Evolutionary conservation across 352 stramenopile genomes (phyloP).

Genomic region (Plasmopara muralis): DNA sequence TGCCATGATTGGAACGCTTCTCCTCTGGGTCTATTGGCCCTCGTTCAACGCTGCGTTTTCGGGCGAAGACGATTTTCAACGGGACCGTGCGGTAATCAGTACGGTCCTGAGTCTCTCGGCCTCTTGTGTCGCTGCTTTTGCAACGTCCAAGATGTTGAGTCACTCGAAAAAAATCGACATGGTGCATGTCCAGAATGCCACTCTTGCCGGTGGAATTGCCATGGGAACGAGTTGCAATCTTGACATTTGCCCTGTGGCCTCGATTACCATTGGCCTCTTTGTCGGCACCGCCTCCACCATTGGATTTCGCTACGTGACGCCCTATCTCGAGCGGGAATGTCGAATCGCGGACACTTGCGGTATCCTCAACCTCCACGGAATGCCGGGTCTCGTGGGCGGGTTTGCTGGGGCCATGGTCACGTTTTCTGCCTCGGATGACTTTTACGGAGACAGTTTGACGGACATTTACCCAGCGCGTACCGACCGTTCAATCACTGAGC

Average conservation of each 20-base stretch:
- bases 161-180: constrained; percentile 70
- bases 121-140: constrained; percentile 58
- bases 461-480: constrained; percentile 40
- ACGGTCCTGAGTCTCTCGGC: constrained; percentile 71
- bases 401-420: constrained; percentile 51
- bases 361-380: constrained; percentile 78
- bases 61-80: constrained; percentile 41
- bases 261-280: constrained; percentile 46
- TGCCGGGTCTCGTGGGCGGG: constrained; percentile 57
- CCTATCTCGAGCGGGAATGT: constrained; percentile 31
- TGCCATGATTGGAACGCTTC: constrained; percentile 79
- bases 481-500: constrained; percentile 33
- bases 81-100: constrained; percentile 67
- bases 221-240: constrained; percentile 73
- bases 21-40: constrained; percentile 87
- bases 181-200: constrained; percentile 84
- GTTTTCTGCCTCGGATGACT: constrained; percentile 39
- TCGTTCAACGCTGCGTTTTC: constrained; percentile 78
- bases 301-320: constrained; percentile 41
- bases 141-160: constrained; percentile 32
- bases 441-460: constrained; percentile 41
- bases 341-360: constrained; percentile 46
- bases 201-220: constrained; percentile 73
- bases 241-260: constrained; percentile 49
- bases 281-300: constrained; percentile 38